Conservation (phyloP, 2,329 filamentous ascomycete genomes). For the Chaetoscypha palmicola region DNA sequence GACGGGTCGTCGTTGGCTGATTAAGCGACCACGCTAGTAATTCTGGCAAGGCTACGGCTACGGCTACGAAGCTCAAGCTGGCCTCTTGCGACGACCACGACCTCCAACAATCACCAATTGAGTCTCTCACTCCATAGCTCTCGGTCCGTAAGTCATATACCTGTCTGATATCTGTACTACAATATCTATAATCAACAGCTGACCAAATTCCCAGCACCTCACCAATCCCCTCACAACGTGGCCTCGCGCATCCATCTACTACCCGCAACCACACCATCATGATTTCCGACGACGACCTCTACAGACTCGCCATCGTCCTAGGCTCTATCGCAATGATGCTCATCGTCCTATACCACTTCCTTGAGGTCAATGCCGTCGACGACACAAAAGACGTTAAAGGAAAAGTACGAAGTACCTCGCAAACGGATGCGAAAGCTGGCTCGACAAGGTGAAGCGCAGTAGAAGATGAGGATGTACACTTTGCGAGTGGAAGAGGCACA, state of each 20-base stretch:
- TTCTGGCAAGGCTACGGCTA: constrained; percentile 3
- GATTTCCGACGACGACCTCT: constrained; percentile 91
- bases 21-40: constrained; percentile 21
- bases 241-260: constrained; percentile 2
- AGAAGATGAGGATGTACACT: constrained; percentile 10
- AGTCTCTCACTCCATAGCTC: no score
- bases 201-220: no score
- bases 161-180: no score
- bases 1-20: constrained; percentile 16
- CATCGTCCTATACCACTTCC: constrained; percentile 91
- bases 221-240: neutral
- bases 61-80: constrained; percentile 31
- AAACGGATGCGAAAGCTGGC: constrained; percentile 16
- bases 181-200: no score
- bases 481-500: no score
- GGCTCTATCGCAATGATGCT: constrained; percentile 84
- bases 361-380: constrained; percentile 82
- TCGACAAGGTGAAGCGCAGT: no score
- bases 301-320: constrained; percentile 86
- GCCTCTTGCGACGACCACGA: no score
- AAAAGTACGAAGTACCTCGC: constrained; percentile 14
- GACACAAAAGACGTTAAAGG: constrained; percentile 24
- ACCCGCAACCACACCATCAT: no score
- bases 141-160: no score
- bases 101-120: no score